Percentiles rank a stretch among this genome's conserved stretches.
Conservation (phyloP, 768 basidiomycete genomes). For the Hydnum rufescens region DNA sequence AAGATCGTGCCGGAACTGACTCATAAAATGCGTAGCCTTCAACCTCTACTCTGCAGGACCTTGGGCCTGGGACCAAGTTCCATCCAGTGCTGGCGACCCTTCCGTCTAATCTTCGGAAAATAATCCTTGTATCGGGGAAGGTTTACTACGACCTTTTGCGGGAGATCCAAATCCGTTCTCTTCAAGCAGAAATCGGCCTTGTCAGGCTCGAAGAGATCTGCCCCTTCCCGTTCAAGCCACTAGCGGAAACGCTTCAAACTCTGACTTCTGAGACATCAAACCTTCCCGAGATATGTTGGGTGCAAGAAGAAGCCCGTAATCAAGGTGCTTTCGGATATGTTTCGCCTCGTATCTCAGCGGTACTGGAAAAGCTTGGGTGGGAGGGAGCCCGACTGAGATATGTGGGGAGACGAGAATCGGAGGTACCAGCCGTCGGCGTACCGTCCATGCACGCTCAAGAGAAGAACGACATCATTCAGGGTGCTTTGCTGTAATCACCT, state of each 20-base stretch:
- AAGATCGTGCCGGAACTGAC: background rate
- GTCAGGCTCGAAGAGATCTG: conserved; percentile 70
- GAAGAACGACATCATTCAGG: conserved; percentile 38
- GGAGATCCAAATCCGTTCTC: conserved; percentile 31
- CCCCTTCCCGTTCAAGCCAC: conserved; percentile 59
- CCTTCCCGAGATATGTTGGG: conserved; percentile 23
- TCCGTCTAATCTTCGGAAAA: conserved; percentile 26
- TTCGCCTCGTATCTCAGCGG: conserved; percentile 29
- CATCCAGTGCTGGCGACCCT: conserved; percentile 37
- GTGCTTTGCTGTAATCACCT: too few species aligned
- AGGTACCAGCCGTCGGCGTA: conserved; percentile 60
- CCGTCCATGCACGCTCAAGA: conserved; percentile 47
- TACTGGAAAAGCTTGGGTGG: conserved; percentile 26
- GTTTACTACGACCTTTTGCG: conserved; percentile 73
- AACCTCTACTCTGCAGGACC: conserved; percentile 41
- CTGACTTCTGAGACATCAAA: conserved; percentile 23
- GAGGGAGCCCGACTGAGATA: conserved; percentile 25
- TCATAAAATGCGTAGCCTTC: conserved; percentile 33
- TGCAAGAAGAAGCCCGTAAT: conserved; percentile 80
- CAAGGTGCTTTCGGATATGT: conserved; percentile 69
- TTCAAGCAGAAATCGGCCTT: conserved; percentile 38
- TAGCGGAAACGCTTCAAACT: conserved; percentile 26
- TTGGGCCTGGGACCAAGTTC: conserved; percentile 42
- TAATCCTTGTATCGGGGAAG: conserved; percentile 68
- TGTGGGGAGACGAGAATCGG: conserved; percentile 48